phyloP scores from a whole-genome alignment of 495 filamentous ascomycete species.

The Penicillium manginii region DNA sequence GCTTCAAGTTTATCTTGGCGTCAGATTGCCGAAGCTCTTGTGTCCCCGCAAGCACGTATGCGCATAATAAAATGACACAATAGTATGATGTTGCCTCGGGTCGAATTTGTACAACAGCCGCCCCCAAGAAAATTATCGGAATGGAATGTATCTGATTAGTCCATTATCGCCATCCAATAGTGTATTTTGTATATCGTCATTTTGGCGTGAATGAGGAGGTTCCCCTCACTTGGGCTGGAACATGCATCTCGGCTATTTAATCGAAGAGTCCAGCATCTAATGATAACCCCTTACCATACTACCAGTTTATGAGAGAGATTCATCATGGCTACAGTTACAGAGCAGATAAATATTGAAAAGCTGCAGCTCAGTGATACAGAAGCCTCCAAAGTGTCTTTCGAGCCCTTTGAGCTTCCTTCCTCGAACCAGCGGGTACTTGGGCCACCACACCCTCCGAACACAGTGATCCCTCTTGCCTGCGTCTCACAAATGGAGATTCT shows the following conservation, averaged over 20 bases:
- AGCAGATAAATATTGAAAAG: conserved; percentile 4
- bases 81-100: conserved; percentile 5
- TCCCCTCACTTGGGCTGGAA: neutral
- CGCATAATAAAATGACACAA: conserved; percentile 14
- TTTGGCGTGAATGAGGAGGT: conserved; percentile 19
- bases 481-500: conserved; percentile 24
- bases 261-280: neutral
- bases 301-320: neutral
- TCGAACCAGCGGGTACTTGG: conserved; percentile 47
- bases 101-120: neutral
- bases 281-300: neutral
- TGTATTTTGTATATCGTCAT: neutral
- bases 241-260: conserved; percentile 6
- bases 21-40: neutral
- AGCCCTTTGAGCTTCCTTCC: conserved; percentile 73
- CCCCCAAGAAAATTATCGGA: neutral
- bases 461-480: conserved; percentile 48
- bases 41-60: conserved; percentile 19
- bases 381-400: conserved; percentile 27
- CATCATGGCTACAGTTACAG: conserved; percentile 16
- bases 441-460: conserved; percentile 44
- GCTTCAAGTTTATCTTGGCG: neutral
- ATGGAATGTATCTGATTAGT: neutral
- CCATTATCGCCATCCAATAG: conserved; percentile 1
- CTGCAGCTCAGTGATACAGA: conserved; percentile 7